Conservation (phyloP, 148 eudicot species). For the Rhododendron ferrugineum region DNA sequence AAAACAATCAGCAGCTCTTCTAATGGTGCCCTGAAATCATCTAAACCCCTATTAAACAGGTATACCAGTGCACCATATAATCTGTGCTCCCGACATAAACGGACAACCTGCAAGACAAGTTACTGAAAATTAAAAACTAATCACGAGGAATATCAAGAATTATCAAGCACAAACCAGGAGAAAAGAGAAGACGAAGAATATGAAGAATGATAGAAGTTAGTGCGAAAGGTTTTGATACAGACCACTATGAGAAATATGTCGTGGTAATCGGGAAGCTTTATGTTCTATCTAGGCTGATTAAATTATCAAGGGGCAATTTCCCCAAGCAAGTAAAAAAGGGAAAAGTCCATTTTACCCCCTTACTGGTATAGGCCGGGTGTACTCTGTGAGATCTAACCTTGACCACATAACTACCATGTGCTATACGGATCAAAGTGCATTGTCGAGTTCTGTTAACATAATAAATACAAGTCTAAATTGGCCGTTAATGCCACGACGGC, state of each 20-base stretch:
- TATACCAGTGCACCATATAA: constrained; percentile 84
- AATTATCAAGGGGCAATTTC: not conserved
- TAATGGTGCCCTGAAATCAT: constrained; percentile 88
- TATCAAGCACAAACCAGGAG: not conserved
- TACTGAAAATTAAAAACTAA: constrained; percentile 11
- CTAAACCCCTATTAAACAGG: constrained; percentile 88
- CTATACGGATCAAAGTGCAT: not conserved
- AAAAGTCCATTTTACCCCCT: not conserved
- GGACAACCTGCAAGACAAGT: constrained; percentile 57
- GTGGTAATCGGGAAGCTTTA: not conserved
- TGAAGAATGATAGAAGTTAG: not conserved
- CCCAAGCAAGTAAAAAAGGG: not conserved
- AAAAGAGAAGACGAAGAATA: not conserved
- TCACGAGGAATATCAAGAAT: not conserved
- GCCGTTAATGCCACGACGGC: not conserved
- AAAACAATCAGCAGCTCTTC: constrained; percentile 79
- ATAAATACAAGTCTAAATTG: not conserved
- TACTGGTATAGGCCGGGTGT: too few relatives aligned
- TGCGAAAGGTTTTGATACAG: not conserved
- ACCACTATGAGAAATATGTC: not conserved
- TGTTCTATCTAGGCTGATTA: not conserved
- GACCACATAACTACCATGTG: not conserved
- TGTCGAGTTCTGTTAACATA: not conserved
- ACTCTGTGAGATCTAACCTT: not conserved
- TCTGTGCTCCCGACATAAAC: constrained; percentile 84